Evolutionary conservation across 2,329 filamentous ascomycete species (phyloP), one percentile per base, ranked within the genome.

Genomic region (Cadophora gregata): DNA sequence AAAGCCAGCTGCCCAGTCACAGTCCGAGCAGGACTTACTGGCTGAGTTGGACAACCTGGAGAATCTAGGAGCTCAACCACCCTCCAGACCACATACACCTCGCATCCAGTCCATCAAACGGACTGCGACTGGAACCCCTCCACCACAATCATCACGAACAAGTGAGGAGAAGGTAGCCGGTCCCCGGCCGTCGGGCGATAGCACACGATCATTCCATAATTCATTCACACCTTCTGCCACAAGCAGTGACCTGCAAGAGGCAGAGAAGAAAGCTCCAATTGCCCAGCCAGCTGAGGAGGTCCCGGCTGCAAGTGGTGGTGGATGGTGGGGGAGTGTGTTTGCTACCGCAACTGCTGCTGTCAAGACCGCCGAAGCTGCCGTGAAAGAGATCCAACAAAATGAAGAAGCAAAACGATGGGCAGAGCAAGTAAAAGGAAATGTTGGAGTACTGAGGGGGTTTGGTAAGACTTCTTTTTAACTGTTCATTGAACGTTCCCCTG

Each of bases 401-500:
- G 93, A 98, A 77, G 96, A 99, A 79, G 96, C 95, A 61, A 94
- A 95, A 82, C 92, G 93, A 78, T 99, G 95, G 93, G 93, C 94
- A 1, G 92, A 97, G 62, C 95, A 98, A 78, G 91, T 98, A 64
- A 90, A 90, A 76, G 94, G 93, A 67, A 97, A 97, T 77, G 92
- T 96, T 59, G 91, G 90, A 53, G 89, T 88, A 36, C 82, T 98
- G 50, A 87, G 87, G 72, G 91, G 89, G 63, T 83, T 95, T 69
- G 91, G 93, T 95, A 86, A 71, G 82, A 36, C 45, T 36, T 29
- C 24, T 24, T 47, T 19, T 21, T 27, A 4, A 12, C 19, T 19
- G 12, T 36, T 56, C 12, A 24, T 59, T 56, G n/a, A 16, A 31
- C 36, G 14, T 16, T 42, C 21, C 38, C 12, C 14, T n/a, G 10